These are phyloP conservation scores for Cruciata laevipes DNA, from an alignment of 257 asterid species.

Conservation along the genomic window DNA sequence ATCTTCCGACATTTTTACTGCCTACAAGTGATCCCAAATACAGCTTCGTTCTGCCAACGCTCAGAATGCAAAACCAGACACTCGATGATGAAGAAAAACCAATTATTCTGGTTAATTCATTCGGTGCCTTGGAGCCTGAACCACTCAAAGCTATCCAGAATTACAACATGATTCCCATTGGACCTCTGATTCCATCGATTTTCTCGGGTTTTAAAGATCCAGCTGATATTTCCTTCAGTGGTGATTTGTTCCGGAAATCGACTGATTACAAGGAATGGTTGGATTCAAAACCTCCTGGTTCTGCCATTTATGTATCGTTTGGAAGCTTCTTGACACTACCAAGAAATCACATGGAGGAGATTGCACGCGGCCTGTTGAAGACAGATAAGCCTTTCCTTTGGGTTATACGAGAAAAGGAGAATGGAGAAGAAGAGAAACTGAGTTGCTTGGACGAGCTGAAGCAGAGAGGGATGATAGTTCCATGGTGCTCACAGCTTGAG, in stretches of 20 bases:
- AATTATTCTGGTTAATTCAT: constrained; percentile 23
- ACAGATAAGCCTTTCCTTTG: no score
- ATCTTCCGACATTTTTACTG: constrained; percentile 33
- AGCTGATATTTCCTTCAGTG: neutral
- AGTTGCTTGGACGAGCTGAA: neutral
- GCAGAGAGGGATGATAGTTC: constrained; percentile 23
- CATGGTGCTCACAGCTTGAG: constrained; percentile 34
- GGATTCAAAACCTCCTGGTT: constrained; percentile 16
- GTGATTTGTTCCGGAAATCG: constrained; percentile 16
- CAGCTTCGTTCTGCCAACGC: neutral
- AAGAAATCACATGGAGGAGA: no score
- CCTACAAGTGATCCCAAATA: constrained; percentile 6
- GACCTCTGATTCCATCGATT: constrained; percentile 31
- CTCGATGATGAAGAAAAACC: constrained; percentile 22
- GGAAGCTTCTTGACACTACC: no score
- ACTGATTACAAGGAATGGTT: constrained; percentile 22
- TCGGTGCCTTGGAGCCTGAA: constrained; percentile 22
- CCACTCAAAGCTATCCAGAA: constrained; percentile 21
- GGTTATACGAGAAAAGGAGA: no score
- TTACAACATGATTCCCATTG: constrained; percentile 23
- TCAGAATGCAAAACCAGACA: constrained; percentile 22
- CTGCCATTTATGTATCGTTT: constrained; percentile 19
- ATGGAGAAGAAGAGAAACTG: no score
- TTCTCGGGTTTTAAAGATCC: no score
- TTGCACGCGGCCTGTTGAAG: no score